Percentiles rank a stretch among this genome's conserved stretches.
Evolutionary conservation across 2,329 filamentous ascomycete species (phyloP).

Genomic region (Pseudomassariella vexata): DNA sequence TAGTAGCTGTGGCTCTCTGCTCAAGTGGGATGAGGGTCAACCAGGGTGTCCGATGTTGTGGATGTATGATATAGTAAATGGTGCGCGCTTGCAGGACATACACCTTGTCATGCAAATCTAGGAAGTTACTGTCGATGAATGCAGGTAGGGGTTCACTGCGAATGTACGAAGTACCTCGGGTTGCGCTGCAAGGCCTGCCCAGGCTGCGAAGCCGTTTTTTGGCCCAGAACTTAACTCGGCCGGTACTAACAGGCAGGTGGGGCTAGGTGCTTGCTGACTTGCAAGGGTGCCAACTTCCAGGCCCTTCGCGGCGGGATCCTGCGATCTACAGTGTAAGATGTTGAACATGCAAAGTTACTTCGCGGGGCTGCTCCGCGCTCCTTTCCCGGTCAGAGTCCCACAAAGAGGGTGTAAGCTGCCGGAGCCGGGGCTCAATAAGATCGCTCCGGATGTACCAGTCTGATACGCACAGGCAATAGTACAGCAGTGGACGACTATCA

Average conservation of each 20-base stretch:
- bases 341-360: neutral
- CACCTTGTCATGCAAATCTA: too few species aligned
- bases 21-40: too few species aligned
- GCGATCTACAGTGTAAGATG: constrained; percentile 1
- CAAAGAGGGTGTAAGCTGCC: constrained; percentile 1
- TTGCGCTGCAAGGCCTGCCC: too few species aligned
- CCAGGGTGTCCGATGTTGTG: too few species aligned
- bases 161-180: too few species aligned
- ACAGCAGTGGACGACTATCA: too few species aligned
- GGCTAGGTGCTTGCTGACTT: neutral
- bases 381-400: neutral
- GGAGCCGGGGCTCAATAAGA: neutral
- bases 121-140: too few species aligned
- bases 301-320: neutral
- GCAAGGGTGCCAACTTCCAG: neutral
- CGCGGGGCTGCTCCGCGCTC: neutral
- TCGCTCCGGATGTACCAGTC: neutral
- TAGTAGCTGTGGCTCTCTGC: too few species aligned
- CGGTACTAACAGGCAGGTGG: neutral
- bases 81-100: too few species aligned
- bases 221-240: neutral
- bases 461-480: neutral
- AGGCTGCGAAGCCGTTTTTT: too few species aligned
- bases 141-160: too few species aligned
- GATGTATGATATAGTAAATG: too few species aligned